These are phyloP conservation scores for Suillus subaureus DNA, from an alignment of 768 basidiomycete species.

Conservation along the genomic window DNA sequence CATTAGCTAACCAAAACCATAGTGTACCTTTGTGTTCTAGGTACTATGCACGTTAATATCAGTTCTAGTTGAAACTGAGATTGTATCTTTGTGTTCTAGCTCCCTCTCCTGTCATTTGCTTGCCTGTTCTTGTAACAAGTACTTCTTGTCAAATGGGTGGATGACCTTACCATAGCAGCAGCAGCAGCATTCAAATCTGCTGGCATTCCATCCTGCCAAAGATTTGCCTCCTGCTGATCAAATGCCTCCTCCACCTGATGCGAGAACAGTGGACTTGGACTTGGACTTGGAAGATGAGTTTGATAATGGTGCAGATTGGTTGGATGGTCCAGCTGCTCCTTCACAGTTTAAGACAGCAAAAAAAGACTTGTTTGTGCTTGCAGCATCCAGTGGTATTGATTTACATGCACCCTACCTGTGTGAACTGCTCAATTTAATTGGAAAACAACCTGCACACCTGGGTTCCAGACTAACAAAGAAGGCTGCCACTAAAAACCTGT, in stretches of 20 bases:
- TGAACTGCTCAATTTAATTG: conserved; percentile 8
- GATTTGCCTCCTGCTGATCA: conserved; percentile 1
- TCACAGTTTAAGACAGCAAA: not conserved
- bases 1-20: too few species aligned
- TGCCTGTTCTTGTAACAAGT: too few species aligned
- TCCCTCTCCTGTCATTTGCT: too few species aligned
- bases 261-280: not conserved
- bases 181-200: conserved; percentile 8
- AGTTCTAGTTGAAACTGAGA: too few species aligned
- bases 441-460: not conserved
- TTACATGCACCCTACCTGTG: conserved; percentile 3
- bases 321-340: not conserved
- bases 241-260: not conserved
- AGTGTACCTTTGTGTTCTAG: too few species aligned
- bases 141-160: conserved; percentile 22
- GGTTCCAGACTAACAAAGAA: not conserved
- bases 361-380: conserved; percentile 1
- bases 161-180: conserved; percentile 15
- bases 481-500: not conserved
- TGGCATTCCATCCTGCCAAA: not conserved
- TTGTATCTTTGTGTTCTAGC: too few species aligned
- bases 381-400: not conserved
- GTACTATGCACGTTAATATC: too few species aligned
- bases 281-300: conserved; percentile 1
- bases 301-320: conserved; percentile 11